Conservation (phyloP, 2,329 filamentous ascomycete species). For the Nemania sp. region DNA sequence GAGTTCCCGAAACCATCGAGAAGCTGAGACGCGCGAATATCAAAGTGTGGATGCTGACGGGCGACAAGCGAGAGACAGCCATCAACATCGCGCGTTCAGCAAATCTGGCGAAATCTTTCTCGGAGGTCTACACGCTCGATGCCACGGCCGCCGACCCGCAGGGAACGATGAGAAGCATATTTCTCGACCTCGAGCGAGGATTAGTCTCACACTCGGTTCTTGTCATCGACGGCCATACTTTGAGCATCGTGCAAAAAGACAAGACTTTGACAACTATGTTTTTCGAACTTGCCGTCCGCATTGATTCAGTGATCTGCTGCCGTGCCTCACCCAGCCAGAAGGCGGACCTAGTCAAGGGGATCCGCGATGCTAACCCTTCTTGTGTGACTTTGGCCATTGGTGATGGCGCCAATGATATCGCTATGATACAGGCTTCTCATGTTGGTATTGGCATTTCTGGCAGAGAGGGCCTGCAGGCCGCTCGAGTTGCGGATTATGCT, state of each 20-base stretch:
- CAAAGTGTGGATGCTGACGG: constrained; percentile 91
- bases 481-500: constrained; percentile 86
- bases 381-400: constrained; percentile 91
- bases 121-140: constrained; percentile 76
- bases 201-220: constrained; percentile 74
- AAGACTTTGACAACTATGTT: constrained; percentile 60
- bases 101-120: constrained; percentile 69
- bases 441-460: constrained; percentile 91
- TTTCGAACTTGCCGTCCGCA: constrained; percentile 75
- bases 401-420: constrained; percentile 91
- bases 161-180: constrained; percentile 64
- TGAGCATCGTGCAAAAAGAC: constrained; percentile 69
- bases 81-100: constrained; percentile 84
- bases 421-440: constrained; percentile 87
- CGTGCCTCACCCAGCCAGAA: constrained; percentile 90
- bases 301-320: constrained; percentile 91
- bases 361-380: constrained; percentile 71
- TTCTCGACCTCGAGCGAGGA: constrained; percentile 60
- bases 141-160: constrained; percentile 63
- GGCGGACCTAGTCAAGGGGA: constrained; percentile 78
- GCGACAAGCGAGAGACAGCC: constrained; percentile 83
- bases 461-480: constrained; percentile 88
- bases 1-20: constrained; percentile 85
- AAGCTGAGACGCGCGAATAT: constrained; percentile 81
- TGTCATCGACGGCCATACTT: constrained; percentile 82